phyloP scores from a whole-genome alignment of 2,329 filamentous ascomycete species.

The Ophiosphaerella korrae region DNA sequence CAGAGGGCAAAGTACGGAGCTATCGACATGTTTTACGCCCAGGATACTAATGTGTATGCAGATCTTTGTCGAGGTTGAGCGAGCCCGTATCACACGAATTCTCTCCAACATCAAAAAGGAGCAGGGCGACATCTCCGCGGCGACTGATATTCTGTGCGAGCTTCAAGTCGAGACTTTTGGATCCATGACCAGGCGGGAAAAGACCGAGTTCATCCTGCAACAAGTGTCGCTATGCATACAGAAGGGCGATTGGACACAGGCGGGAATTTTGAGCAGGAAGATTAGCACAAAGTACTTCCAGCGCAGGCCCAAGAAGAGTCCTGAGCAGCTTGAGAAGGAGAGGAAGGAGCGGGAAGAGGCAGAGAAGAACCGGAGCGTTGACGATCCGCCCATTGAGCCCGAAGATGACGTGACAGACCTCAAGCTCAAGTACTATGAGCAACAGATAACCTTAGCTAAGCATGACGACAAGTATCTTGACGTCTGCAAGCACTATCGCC shows the following conservation, averaged over 20 bases:
- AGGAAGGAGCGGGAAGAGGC: conserved; percentile 84
- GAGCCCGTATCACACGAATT: conserved; percentile 91
- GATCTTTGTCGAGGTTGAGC: conserved; percentile 99
- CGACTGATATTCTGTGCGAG: conserved; percentile 92
- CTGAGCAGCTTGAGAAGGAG: conserved; percentile 89
- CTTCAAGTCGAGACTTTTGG: conserved; percentile 98
- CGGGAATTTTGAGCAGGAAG: conserved; percentile 90
- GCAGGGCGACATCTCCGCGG: conserved; percentile 88
- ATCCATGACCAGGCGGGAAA: conserved; percentile 95
- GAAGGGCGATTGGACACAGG: conserved; percentile 68
- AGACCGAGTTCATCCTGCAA: conserved; percentile 97
- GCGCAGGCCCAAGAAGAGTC: conserved; percentile 86
- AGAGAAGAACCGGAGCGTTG: conserved; percentile 78
- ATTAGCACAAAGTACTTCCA: conserved; percentile 93
- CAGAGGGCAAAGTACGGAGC: conserved; percentile 80
- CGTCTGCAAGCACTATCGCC: conserved; percentile 96
- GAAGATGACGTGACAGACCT: conserved; percentile 93
- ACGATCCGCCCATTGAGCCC: conserved; percentile 74
- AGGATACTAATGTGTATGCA: conserved; percentile 40
- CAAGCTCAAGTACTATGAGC: conserved; percentile 95
- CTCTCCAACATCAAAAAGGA: conserved; percentile 97
- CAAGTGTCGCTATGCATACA: conserved; percentile 40
- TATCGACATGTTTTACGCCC: not conserved
- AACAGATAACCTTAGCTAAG: conserved; percentile 94
- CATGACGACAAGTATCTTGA: conserved; percentile 98